Evolutionary conservation across 2,329 filamentous ascomycete genomes (phyloP).

Genomic region (Alternaria burnsii): DNA sequence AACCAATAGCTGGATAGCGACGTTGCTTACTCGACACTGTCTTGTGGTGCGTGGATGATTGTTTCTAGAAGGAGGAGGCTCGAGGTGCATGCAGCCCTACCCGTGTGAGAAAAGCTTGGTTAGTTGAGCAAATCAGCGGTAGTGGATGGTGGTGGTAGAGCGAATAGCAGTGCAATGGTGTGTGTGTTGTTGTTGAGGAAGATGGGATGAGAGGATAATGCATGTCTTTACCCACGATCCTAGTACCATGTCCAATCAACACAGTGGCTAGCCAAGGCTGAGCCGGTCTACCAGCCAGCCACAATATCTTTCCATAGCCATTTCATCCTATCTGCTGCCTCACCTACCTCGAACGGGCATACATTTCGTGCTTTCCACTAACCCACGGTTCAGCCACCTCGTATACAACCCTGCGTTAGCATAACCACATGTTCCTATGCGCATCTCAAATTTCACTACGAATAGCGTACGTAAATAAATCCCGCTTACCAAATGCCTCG

Average conservation of each 20-base stretch:
- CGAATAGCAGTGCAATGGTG: not conserved
- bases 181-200: not conserved
- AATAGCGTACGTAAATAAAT: slow-evolving; percentile 3
- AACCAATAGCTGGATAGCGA: not conserved
- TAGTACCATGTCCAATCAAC: not conserved
- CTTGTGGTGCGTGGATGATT: not conserved
- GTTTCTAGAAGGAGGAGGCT: slow-evolving; percentile 2
- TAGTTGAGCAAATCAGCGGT: not conserved
- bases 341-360: not conserved
- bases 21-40: slow-evolving; percentile 1
- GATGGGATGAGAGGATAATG: not conserved
- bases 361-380: not conserved
- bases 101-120: slow-evolving; percentile 2
- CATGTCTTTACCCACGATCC: not conserved
- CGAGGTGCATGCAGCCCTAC: slow-evolving; percentile 5
- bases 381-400: not conserved
- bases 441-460: not conserved
- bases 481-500: not conserved
- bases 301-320: not conserved
- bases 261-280: slow-evolving; percentile 2
- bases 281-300: not conserved
- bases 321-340: not conserved
- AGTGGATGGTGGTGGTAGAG: not conserved
- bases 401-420: not conserved
- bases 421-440: not conserved